Percentiles rank a stretch among this genome's conserved stretches.
These are phyloP conservation scores for Alloascoidea hylecoeti DNA, from an alignment of 805 yeast genomes.

Conservation along the genomic window DNA sequence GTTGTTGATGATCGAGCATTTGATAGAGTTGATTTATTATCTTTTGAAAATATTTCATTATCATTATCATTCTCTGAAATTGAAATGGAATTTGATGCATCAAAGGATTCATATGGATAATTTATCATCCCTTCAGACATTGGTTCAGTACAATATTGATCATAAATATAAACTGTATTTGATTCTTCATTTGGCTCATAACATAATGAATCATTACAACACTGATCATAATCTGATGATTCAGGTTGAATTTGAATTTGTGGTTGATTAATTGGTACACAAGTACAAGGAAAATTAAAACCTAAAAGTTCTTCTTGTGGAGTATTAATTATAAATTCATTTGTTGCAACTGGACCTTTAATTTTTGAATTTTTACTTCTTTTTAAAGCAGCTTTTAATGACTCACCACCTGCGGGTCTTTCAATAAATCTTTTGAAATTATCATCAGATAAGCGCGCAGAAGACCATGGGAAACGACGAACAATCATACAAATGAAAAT, in stretches of 20 bases:
- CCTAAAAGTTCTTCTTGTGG: too few relatives aligned
- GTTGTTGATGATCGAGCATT: not conserved
- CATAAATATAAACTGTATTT: not conserved
- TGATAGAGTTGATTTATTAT: not conserved
- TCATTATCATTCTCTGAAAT: not conserved
- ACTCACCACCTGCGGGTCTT: constrained; percentile 41
- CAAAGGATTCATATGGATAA: too few relatives aligned
- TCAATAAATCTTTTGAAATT: constrained; percentile 76
- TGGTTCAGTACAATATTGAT: not conserved
- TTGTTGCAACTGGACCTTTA: not conserved
- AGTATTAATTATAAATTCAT: too few relatives aligned
- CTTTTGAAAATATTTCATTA: not conserved
- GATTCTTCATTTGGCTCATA: too few relatives aligned
- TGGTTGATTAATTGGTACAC: too few relatives aligned
- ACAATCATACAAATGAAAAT: constrained; percentile 86
- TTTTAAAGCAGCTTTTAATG: not conserved
- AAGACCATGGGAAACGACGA: constrained; percentile 91
- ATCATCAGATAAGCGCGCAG: constrained; percentile 69
- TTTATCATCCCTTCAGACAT: not conserved
- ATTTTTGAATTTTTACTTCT: not conserved
- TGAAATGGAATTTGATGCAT: not conserved
- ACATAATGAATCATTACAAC: too few relatives aligned
- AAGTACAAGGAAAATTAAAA: not conserved
- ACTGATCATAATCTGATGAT: not conserved
- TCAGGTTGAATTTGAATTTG: too few relatives aligned